Percentiles rank a stretch among this genome's conserved stretches.
These are phyloP conservation scores for Otatea glauca DNA, from an alignment of 176 grass and related monocot species.

Conservation along the genomic window DNA sequence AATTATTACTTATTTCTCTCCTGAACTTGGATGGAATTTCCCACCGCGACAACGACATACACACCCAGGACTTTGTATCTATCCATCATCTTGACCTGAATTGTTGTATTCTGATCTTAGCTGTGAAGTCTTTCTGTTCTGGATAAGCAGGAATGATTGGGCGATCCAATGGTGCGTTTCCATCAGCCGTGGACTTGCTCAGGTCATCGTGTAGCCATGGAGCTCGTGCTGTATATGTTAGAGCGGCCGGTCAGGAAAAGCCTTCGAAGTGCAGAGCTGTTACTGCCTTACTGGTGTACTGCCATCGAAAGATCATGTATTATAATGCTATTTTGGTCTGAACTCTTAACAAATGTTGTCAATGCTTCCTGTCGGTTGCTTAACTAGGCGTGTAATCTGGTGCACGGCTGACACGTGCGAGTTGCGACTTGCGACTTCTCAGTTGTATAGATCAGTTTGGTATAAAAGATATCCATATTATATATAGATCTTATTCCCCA, in stretches of 20 bases:
- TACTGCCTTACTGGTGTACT: not conserved
- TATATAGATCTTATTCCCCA: not conserved
- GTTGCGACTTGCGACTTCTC: not conserved
- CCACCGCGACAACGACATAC: not conserved
- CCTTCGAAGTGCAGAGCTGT: not conserved
- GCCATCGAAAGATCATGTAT: not conserved
- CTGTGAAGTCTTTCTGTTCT: not conserved
- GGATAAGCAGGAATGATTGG: conserved; percentile 21
- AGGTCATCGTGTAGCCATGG: conserved; percentile 28
- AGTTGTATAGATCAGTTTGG: not conserved
- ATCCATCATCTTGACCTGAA: conserved; percentile 11
- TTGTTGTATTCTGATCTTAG: not conserved
- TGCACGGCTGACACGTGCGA: not conserved
- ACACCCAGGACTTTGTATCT: not conserved
- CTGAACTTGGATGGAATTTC: conserved; percentile 32
- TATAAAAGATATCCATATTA: not conserved
- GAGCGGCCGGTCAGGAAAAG: not conserved
- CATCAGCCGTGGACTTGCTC: conserved; percentile 42
- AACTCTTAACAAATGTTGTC: not conserved
- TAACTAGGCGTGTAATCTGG: not conserved
- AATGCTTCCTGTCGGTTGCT: not conserved
- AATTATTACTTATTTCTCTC: too few species aligned
- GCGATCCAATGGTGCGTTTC: not conserved
- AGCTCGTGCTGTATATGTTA: conserved; percentile 34
- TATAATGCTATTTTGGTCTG: not conserved